Percentiles rank a stretch among this genome's conserved stretches.
Evolutionary conservation across 371 early-diverging fungal genomes (phyloP).

Genomic region (Haplosporangium sp.): DNA sequence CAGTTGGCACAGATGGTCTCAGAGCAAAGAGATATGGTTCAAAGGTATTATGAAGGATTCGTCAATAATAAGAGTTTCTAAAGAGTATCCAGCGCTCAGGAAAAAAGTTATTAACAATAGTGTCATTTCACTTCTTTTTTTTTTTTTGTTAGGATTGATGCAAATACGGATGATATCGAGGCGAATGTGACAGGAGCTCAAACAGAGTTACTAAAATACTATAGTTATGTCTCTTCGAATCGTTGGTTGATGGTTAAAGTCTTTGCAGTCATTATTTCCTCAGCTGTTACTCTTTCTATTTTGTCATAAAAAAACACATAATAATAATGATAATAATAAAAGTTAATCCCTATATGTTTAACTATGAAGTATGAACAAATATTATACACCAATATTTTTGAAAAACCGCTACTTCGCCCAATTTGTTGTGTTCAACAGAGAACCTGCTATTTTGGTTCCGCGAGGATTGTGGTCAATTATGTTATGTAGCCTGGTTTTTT

Average conservation of each 20-base stretch:
- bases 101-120: neutral
- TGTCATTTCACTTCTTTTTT: no score
- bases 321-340: neutral
- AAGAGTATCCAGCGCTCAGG: neutral
- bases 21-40: slow-evolving; percentile 95
- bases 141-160: slow-evolving; percentile 79
- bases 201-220: slow-evolving; percentile 90
- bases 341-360: no score
- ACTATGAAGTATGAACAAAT: no score
- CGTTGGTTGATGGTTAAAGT: slow-evolving; percentile 96
- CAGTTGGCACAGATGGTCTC: slow-evolving; percentile 95
- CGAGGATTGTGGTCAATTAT: no score
- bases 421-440: no score
- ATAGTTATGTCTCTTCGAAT: slow-evolving; percentile 90
- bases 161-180: slow-evolving; percentile 93
- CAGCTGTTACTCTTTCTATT: slow-evolving; percentile 49
- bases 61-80: neutral
- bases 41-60: slow-evolving; percentile 65
- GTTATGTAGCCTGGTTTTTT: no score
- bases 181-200: slow-evolving; percentile 94
- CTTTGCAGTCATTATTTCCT: slow-evolving; percentile 80
- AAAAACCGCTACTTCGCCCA: no score
- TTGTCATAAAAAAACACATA: slow-evolving; percentile 20
- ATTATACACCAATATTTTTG: no score
- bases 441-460: no score